Evolutionary conservation across 2,329 filamentous ascomycete genomes (phyloP).

Genomic region (Colletotrichum ledebouriae): DNA sequence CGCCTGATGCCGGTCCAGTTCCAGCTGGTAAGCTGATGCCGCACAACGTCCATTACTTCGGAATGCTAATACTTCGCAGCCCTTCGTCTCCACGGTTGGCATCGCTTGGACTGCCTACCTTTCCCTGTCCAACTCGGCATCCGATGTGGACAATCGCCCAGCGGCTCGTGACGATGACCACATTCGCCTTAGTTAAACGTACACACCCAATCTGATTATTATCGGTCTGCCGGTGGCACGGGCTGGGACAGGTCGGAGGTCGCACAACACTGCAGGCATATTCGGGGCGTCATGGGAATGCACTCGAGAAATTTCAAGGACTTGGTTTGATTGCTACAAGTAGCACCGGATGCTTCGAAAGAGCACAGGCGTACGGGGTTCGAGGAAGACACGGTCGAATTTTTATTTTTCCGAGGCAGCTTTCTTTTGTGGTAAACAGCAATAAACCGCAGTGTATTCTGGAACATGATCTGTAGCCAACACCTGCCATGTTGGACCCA

Average conservation of each 20-base stretch:
- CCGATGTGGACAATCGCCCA: constrained; percentile 66
- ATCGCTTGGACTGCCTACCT: constrained; percentile 99
- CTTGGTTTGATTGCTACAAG: constrained; percentile 5
- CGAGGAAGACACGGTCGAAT: not conserved
- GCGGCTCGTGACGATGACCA: constrained; percentile 47
- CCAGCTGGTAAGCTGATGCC: constrained; percentile 85
- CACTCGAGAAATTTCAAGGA: not conserved
- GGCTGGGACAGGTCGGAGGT: constrained; percentile 12
- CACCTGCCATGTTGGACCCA: not conserved
- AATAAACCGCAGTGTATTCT: constrained; percentile 6
- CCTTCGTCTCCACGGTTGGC: constrained; percentile 94
- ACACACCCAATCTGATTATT: not conserved
- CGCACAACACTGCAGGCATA: constrained; percentile 11
- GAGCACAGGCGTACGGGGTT: constrained; percentile 34
- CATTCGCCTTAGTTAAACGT: constrained; percentile 52
- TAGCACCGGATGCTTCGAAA: constrained; percentile 14
- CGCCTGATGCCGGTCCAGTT: constrained; percentile 94
- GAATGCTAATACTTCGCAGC: constrained; percentile 63
- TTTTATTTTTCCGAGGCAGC: not conserved
- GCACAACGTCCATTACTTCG: not conserved
- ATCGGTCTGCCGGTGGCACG: constrained; percentile 17
- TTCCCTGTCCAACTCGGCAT: constrained; percentile 84
- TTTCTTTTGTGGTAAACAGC: constrained; percentile 22
- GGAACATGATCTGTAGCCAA: not conserved
- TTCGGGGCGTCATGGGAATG: constrained; percentile 12